Evolutionary conservation across 257 asterid genomes (phyloP), one percentile per base, ranked within the genome.

Genomic region (Solanum rostratum): DNA sequence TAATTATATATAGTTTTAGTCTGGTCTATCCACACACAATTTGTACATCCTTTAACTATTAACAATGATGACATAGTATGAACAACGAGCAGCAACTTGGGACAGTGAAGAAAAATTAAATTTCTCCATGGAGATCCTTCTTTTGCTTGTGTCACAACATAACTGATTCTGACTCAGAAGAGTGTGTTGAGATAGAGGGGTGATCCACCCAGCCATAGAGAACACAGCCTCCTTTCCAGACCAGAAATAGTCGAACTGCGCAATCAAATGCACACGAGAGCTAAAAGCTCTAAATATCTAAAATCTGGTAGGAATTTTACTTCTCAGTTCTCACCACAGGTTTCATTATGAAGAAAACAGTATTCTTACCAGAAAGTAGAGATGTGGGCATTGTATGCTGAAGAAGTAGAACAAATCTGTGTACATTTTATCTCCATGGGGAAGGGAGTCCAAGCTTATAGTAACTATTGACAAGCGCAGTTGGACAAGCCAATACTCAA

Each of bases 351-450:
- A 6, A 73, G 27, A 22, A 39, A 59, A 20, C 18, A 55, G 27
- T 55, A 18, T 74, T 37, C 66, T 86, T 90, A 92, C 99, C 97
- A 60, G 98, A 86, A 83, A 95, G 98, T 84, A 96, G 97, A 43
- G 98, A 95, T 57, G 98, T 95, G 74, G 98, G 99, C 99, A 96
- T 96, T 11, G 97, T 93, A 90, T 96, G 93, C 90, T 96, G 97
- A 80, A 96, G 97, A 65, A 33, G 39, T 33, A 33, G 6, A 33
- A 33, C 39, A 33, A 33, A 33, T 33, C 39, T 33, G 39, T 33
- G 39, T 33, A 33, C 39, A 33, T 33, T 33, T 33, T 33, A 33
- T 33, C 39, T 33, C 39, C 39, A 33, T 33, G 6, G 39, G 39
- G 39, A 33, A 33, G 6, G 39, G 39, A 33, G 39, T 5, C 6